Evolutionary conservation across 179 eudicot genomes (phyloP).

Genomic region (Silene noctiflora): DNA sequence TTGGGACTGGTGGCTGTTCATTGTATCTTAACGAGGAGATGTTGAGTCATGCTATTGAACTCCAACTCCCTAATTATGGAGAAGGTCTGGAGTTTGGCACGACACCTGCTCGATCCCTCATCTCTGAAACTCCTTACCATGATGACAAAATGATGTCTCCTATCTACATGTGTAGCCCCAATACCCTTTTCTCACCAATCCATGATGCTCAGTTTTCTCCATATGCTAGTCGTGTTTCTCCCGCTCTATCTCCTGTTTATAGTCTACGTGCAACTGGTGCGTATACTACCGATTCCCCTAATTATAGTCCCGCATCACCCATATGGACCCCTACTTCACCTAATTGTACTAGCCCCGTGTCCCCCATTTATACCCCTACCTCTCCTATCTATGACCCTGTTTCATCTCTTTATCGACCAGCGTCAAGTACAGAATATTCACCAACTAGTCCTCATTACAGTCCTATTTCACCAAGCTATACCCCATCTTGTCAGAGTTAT

Average conservation of each 20-base stretch:
- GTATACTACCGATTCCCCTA: slow-evolving; percentile 73
- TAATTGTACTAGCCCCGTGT: slow-evolving; percentile 30
- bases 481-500: no score
- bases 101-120: slow-evolving; percentile 84
- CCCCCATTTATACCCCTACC: slow-evolving; percentile 76
- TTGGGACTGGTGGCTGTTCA: slow-evolving; percentile 92
- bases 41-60: slow-evolving; percentile 87
- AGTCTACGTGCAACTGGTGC: slow-evolving; percentile 35
- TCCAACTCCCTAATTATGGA: slow-evolving; percentile 84
- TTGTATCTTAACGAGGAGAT: slow-evolving; percentile 80
- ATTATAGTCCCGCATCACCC: slow-evolving; percentile 54
- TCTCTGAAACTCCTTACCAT: slow-evolving; percentile 76
- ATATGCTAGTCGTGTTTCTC: slow-evolving; percentile 75
- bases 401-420: no score
- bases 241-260: slow-evolving; percentile 38
- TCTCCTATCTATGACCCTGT: slow-evolving; percentile 84
- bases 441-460: slow-evolving; percentile 88
- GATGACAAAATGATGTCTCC: slow-evolving; percentile 96
- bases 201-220: slow-evolving; percentile 84
- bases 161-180: slow-evolving; percentile 65
- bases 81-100: slow-evolving; percentile 82
- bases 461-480: slow-evolving; percentile 57
- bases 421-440: slow-evolving; percentile 68
- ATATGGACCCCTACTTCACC: slow-evolving; percentile 75
- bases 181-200: slow-evolving; percentile 58